A percentile compares a stretch with the other conserved stretches of the same genome.
Conservation (phyloP, 2,329 filamentous ascomycete genomes). For the Ustulina deusta region DNA sequence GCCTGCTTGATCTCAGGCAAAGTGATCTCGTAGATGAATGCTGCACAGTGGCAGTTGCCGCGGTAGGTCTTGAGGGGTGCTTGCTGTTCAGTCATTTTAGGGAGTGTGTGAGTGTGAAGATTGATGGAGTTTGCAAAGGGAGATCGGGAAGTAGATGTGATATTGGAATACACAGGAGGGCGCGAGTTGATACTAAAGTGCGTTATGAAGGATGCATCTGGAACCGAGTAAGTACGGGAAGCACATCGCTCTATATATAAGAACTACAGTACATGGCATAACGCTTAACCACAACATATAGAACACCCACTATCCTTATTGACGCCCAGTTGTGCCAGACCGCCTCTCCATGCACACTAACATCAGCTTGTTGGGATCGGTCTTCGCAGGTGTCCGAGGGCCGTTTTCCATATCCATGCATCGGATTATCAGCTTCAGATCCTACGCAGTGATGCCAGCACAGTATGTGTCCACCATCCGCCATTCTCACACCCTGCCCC, state of each 20-base stretch:
- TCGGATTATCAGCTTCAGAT: slow-evolving; percentile 16
- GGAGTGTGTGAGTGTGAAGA: not conserved
- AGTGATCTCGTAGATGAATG: slow-evolving; percentile 63
- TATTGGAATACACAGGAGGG: not conserved
- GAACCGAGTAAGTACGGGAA: not conserved
- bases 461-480: not conserved
- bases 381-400: slow-evolving; percentile 31
- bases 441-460: not conserved
- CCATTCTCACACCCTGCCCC: not conserved
- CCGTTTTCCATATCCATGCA: slow-evolving; percentile 21
- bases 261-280: slow-evolving; percentile 6
- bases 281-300: not conserved
- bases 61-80: slow-evolving; percentile 58
- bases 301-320: not conserved
- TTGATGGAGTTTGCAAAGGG: not conserved
- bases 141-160: not conserved
- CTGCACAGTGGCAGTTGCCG: slow-evolving; percentile 69
- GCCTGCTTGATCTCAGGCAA: slow-evolving; percentile 69
- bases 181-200: not conserved
- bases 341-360: slow-evolving; percentile 23
- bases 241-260: too few relatives aligned
- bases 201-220: not conserved
- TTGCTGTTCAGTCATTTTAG: slow-evolving; percentile 43
- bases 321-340: slow-evolving; percentile 9
- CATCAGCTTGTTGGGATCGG: slow-evolving; percentile 34